Conservation (phyloP, 768 basidiomycete genomes). For the Lactarius trivialis region DNA sequence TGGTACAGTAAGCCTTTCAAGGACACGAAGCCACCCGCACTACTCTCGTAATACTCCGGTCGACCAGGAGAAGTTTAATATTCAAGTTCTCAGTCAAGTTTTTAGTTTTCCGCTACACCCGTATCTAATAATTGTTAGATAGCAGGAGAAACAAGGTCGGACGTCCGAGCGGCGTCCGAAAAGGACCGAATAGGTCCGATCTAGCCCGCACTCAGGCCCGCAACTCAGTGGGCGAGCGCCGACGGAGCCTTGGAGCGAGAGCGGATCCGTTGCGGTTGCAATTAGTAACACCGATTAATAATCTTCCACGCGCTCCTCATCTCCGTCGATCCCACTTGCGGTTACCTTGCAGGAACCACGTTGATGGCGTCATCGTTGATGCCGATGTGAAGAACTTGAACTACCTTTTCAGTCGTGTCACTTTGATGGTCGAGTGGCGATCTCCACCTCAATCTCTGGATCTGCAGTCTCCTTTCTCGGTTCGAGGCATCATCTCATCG, state of each 20-base stretch:
- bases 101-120: too few species aligned
- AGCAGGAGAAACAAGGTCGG: neutral
- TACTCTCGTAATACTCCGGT: too few species aligned
- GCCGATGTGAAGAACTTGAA: neutral
- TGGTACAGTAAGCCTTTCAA: neutral
- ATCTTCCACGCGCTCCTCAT: neutral
- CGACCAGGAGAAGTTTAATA: too few species aligned
- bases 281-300: neutral
- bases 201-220: neutral
- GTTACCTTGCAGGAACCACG: neutral
- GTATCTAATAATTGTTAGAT: too few species aligned
- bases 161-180: neutral
- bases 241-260: neutral
- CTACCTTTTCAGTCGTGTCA: neutral
- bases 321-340: neutral
- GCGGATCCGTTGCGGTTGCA: neutral
- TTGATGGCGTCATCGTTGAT: neutral
- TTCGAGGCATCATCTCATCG: neutral
- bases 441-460: neutral
- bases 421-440: neutral
- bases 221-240: neutral
- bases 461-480: neutral
- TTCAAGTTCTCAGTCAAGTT: too few species aligned
- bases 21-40: too few species aligned
- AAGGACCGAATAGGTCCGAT: neutral